These are phyloP conservation scores for Rhipidocladum racemiflorum DNA, from an alignment of 176 grass and related monocot species.

Conservation along the genomic window DNA sequence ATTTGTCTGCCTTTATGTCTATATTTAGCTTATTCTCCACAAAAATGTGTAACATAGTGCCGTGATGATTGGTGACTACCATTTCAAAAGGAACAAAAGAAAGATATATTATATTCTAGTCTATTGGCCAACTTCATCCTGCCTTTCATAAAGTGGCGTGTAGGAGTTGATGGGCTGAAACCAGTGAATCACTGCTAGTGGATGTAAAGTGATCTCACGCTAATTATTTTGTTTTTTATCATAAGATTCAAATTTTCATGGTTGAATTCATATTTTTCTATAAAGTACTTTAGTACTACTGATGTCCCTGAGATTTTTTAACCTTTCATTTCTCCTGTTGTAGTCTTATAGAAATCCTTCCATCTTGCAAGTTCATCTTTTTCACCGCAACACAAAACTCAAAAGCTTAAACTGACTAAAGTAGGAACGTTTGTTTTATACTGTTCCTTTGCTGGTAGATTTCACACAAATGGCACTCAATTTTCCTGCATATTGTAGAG, in stretches of 20 bases:
- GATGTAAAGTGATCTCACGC: background rate
- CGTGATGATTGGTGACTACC: background rate
- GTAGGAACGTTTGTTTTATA: background rate
- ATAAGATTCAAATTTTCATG: background rate
- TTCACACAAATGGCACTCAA: background rate
- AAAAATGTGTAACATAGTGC: background rate
- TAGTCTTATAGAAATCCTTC: background rate
- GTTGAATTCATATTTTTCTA: constrained; percentile 6
- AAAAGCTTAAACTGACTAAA: background rate
- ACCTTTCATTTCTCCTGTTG: background rate
- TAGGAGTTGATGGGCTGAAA: background rate
- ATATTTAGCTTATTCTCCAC: background rate
- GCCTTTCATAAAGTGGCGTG: background rate
- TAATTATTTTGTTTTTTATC: background rate
- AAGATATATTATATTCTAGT: background rate
- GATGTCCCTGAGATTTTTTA: background rate
- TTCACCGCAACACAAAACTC: background rate
- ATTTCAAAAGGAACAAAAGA: background rate
- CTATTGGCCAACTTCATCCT: background rate
- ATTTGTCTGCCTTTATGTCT: background rate
- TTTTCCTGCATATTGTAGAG: background rate
- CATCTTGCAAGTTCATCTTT: background rate
- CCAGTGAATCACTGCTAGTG: background rate
- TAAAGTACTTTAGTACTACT: background rate
- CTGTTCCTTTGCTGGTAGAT: background rate